A percentile compares a stretch with the other conserved stretches of the same genome.
Evolutionary conservation across 495 filamentous ascomycete genomes (phyloP).

Genomic region (Amniculicola lignicola): DNA sequence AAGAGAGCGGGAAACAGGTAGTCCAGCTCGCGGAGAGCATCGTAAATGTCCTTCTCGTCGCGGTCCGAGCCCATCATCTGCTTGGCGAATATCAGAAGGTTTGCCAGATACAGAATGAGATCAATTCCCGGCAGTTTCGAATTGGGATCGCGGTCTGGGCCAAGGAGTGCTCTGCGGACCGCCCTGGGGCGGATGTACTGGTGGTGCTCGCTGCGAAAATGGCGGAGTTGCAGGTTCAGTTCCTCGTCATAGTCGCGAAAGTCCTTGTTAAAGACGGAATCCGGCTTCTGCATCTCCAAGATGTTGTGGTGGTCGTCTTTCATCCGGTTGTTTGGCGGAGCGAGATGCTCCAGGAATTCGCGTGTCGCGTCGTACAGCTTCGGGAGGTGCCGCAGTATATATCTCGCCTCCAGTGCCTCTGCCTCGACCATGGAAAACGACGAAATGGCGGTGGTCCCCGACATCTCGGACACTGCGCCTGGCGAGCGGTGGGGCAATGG

Average conservation of each 20-base stretch:
- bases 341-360: constrained; percentile 39
- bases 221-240: constrained; percentile 32
- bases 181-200: constrained; percentile 35
- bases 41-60: constrained; percentile 14
- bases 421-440: constrained; percentile 25
- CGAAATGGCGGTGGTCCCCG: constrained; percentile 31
- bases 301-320: constrained; percentile 30
- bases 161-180: constrained; percentile 32
- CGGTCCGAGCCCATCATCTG: constrained; percentile 28
- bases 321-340: constrained; percentile 30
- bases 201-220: constrained; percentile 33
- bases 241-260: constrained; percentile 28
- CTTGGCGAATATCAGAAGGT: constrained; percentile 43
- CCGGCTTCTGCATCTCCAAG: constrained; percentile 36
- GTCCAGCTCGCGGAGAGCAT: constrained; percentile 35
- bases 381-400: constrained; percentile 39
- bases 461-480: constrained; percentile 31
- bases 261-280: constrained; percentile 35
- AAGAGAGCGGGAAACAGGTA: constrained; percentile 36
- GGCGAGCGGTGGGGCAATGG: constrained; percentile 21
- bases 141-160: constrained; percentile 20
- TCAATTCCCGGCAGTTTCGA: constrained; percentile 37
- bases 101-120: constrained; percentile 44
- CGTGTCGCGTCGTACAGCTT: constrained; percentile 36
- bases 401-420: constrained; percentile 33